phyloP scores from a whole-genome alignment of 805 yeast species.

The Priceomyces melissophilus region DNA sequence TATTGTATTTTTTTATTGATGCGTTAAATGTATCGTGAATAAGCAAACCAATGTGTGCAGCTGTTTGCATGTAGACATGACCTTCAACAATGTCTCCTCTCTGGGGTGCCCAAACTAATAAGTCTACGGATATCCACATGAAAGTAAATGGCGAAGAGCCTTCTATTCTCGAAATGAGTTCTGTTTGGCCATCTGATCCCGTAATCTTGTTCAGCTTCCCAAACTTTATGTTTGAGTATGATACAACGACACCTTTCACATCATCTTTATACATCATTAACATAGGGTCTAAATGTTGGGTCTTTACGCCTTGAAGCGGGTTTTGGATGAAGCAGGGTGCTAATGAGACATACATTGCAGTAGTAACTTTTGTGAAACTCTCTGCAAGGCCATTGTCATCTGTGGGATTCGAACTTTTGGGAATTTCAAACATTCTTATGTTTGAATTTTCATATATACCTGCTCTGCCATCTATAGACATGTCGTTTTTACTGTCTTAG shows the following conservation, averaged over 20 bases:
- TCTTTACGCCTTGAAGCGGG: conserved; percentile 76
- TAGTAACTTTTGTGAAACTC: conserved; percentile 62
- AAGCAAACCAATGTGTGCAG: conserved; percentile 88
- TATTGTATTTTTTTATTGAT: conserved; percentile 75
- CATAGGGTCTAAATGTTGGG: conserved; percentile 87
- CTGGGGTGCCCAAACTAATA: conserved; percentile 86
- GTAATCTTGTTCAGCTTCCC: conserved; percentile 37
- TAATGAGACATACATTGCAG: conserved; percentile 72
- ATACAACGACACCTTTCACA: conserved; percentile 78
- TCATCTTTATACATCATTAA: conserved; percentile 75
- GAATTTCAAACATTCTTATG: conserved; percentile 15
- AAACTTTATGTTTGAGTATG: conserved; percentile 65
- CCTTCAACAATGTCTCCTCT: conserved; percentile 89
- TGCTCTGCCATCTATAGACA: conserved; percentile 2
- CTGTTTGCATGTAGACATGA: conserved; percentile 84
- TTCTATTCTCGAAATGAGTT: conserved; percentile 61
- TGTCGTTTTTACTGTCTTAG: background rate
- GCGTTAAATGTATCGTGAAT: conserved; percentile 95
- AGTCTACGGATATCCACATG: conserved; percentile 79
- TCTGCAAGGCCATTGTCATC: conserved; percentile 51
- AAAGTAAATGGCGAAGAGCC: conserved; percentile 85
- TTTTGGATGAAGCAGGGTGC: conserved; percentile 75
- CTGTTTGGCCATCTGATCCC: conserved; percentile 37
- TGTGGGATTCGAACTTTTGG: conserved; percentile 35
- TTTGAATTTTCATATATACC: conserved; percentile 7